Conservation (phyloP, 306 rosid genomes). For the Dalbergia cochinchinensis region DNA sequence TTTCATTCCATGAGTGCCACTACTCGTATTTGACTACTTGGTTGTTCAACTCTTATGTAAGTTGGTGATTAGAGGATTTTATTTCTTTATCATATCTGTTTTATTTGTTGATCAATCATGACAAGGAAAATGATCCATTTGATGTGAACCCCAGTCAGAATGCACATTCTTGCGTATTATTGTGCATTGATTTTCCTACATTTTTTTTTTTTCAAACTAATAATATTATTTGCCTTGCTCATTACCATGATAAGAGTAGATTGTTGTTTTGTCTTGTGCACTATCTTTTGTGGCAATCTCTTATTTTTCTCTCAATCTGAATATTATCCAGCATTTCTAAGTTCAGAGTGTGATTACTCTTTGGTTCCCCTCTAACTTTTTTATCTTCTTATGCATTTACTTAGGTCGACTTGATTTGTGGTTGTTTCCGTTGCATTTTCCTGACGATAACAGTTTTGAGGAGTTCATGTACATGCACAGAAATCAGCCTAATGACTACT, state of each 20-base stretch:
- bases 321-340: slow-evolving; percentile 21
- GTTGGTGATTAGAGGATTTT: slow-evolving; percentile 1
- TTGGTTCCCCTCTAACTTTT: slow-evolving; percentile 9
- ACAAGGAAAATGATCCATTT: slow-evolving; percentile 10
- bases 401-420: slow-evolving; percentile 70
- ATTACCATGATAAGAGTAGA: slow-evolving; percentile 25
- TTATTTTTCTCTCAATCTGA: slow-evolving; percentile 19
- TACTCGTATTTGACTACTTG: not conserved
- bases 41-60: not conserved
- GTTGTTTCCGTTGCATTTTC: slow-evolving; percentile 74
- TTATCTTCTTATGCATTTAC: slow-evolving; percentile 47
- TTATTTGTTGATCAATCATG: slow-evolving; percentile 30
- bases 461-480: slow-evolving; percentile 50
- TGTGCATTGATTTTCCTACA: slow-evolving; percentile 32
- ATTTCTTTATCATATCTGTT: not conserved
- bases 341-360: slow-evolving; percentile 35
- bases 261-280: not conserved
- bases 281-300: slow-evolving; percentile 17
- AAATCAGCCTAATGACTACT: slow-evolving; percentile 57
- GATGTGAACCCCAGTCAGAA: not conserved
- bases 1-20: not conserved
- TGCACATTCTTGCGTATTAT: not conserved
- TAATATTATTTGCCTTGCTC: slow-evolving; percentile 33
- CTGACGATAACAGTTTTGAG: slow-evolving; percentile 53
- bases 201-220: slow-evolving; percentile 18